phyloP scores from a whole-genome alignment of 139 green algal genomes.

The Cymbomonas tetramitiformis region DNA sequence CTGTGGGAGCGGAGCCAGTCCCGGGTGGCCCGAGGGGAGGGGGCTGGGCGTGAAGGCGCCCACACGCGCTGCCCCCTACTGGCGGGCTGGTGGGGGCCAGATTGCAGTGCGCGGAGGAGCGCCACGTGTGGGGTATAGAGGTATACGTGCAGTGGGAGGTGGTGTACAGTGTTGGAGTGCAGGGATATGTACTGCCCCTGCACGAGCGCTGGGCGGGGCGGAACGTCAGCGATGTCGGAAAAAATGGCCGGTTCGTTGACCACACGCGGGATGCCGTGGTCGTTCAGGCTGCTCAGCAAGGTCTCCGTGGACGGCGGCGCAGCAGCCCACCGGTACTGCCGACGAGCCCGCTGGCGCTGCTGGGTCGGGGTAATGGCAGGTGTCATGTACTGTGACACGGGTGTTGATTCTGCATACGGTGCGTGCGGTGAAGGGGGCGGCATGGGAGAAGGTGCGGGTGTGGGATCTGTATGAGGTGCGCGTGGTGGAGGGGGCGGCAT shows the following conservation, averaged over 20 bases:
- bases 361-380: too few relatives aligned
- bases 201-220: not conserved
- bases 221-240: not conserved
- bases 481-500: too few relatives aligned
- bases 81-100: conserved; percentile 57
- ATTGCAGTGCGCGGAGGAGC: not conserved
- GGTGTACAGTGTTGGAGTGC: not conserved
- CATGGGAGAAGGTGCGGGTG: too few relatives aligned
- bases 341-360: too few relatives aligned
- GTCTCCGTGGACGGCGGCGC: not conserved
- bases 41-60: not conserved
- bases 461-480: too few relatives aligned
- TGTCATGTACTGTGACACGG: too few relatives aligned
- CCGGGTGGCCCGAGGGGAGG: too few relatives aligned
- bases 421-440: too few relatives aligned
- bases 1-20: too few relatives aligned
- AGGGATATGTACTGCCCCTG: not conserved
- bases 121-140: not conserved
- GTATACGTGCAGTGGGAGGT: not conserved
- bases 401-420: too few relatives aligned
- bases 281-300: not conserved
- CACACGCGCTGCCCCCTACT: conserved; percentile 39
- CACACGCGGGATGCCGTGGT: not conserved
- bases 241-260: not conserved
- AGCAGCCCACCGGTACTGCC: not conserved